A percentile compares a stretch with the other conserved stretches of the same genome.
Evolutionary conservation across 805 yeast species (phyloP).

Genomic region (Ogataea pilisensis): DNA sequence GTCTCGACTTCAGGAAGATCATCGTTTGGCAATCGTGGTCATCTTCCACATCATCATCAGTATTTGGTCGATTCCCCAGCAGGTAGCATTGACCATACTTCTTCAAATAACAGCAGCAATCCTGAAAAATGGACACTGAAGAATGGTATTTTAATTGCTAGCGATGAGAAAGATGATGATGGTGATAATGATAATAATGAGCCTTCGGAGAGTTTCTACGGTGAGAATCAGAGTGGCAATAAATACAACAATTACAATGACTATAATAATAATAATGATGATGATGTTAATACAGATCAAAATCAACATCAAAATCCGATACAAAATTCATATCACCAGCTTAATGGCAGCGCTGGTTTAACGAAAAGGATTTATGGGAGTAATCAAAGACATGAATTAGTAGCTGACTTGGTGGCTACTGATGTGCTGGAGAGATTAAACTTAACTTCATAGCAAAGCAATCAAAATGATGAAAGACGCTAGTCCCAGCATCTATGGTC

Average conservation of each 20-base stretch:
- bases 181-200: conserved; percentile 2
- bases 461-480: too few relatives aligned
- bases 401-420: conserved; percentile 20
- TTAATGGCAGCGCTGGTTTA: too few relatives aligned
- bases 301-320: not conserved
- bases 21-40: not conserved
- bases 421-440: conserved; percentile 21
- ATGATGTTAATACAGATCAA: not conserved
- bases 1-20: too few relatives aligned
- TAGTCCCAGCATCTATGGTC: too few relatives aligned
- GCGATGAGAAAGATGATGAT: not conserved
- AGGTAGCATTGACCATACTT: not conserved
- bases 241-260: too few relatives aligned
- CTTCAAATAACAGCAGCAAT: not conserved
- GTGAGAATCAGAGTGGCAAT: too few relatives aligned
- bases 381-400: conserved; percentile 11
- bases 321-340: too few relatives aligned
- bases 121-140: conserved; percentile 15
- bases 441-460: too few relatives aligned
- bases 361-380: too few relatives aligned
- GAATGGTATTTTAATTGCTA: conserved; percentile 13
- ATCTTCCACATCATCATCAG: too few relatives aligned
- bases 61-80: not conserved
- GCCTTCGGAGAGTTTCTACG: too few relatives aligned
- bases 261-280: not conserved